Conservation (phyloP, 495 filamentous ascomycete genomes). For the Penicillium waksmanii region DNA sequence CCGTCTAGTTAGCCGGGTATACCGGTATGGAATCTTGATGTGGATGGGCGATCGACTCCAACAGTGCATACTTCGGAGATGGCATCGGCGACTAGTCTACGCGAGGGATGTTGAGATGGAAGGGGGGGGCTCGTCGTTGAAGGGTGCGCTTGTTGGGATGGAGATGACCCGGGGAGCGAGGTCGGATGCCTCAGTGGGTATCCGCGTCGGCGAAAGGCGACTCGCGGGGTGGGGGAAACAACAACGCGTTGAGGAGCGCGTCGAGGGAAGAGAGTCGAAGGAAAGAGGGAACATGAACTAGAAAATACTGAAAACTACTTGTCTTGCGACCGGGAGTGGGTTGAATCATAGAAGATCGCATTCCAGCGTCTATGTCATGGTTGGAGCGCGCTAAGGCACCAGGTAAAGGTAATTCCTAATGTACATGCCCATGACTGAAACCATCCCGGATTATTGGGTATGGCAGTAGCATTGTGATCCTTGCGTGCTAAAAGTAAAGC, state of each 20-base stretch:
- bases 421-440: conserved; percentile 51
- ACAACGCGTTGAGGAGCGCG: neutral
- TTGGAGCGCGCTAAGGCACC: conserved; percentile 41
- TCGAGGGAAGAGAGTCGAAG: neutral
- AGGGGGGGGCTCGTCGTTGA: too few species aligned
- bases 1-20: neutral
- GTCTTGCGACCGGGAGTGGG: conserved; percentile 9
- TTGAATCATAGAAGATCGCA: conserved; percentile 37
- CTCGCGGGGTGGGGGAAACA: too few species aligned
- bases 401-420: conserved; percentile 37
- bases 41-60: too few species aligned
- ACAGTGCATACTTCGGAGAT: too few species aligned
- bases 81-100: too few species aligned
- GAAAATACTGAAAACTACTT: neutral
- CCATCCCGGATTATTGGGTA: conserved; percentile 34
- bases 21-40: too few species aligned
- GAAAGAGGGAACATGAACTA: neutral
- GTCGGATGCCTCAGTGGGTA: too few species aligned
- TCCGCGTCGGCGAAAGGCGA: too few species aligned
- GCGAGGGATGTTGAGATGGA: too few species aligned
- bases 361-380: conserved; percentile 47
- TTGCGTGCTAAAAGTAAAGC: conserved; percentile 34
- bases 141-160: too few species aligned
- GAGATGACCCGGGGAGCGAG: too few species aligned
- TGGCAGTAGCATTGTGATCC: conserved; percentile 42